These are phyloP conservation scores for Saccharomycopsis guyanensis DNA, from an alignment of 805 yeast species.

Conservation along the genomic window DNA sequence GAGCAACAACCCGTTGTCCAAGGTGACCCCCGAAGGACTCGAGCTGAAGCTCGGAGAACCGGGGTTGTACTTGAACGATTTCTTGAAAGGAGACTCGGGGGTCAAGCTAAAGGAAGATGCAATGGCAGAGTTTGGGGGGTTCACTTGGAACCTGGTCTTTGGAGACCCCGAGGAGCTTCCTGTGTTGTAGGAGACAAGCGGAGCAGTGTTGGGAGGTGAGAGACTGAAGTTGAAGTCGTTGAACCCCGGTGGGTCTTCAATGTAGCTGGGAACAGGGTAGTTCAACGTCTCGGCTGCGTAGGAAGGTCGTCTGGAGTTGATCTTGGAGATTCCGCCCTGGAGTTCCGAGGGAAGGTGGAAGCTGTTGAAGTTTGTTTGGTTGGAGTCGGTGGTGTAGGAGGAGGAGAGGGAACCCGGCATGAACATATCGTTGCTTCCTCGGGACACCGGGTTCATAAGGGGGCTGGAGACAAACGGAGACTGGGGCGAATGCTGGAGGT, in stretches of 20 bases:
- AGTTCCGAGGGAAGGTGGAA: conserved; percentile 49
- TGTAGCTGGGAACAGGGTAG: neutral
- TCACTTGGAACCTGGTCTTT: neutral
- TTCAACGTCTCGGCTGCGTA: conserved; percentile 58
- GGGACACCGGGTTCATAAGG: neutral
- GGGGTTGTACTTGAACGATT: conserved; percentile 15
- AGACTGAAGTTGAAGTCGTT: conserved; percentile 24
- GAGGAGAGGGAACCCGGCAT: neutral
- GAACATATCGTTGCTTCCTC: neutral
- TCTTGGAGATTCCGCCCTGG: conserved; percentile 57
- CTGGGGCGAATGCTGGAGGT: neutral
- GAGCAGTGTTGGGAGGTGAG: conserved; percentile 1
- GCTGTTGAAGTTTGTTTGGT: neutral
- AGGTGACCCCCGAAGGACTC: conserved; percentile 16
- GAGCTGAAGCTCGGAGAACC: conserved; percentile 18
- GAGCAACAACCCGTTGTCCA: conserved; percentile 59
- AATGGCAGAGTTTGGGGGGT: conserved; percentile 14
- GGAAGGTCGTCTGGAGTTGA: conserved; percentile 64
- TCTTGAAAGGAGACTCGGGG: conserved; percentile 21
- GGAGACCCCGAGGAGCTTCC: neutral
- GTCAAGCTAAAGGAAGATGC: conserved; percentile 19
- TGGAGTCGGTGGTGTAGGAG: neutral
- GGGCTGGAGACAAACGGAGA: neutral
- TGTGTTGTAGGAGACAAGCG: neutral
- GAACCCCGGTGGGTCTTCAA: neutral